Base-by-base conservation (phyloP, 352 stramenopile species). In the Blastocystis sp. region DNA sequence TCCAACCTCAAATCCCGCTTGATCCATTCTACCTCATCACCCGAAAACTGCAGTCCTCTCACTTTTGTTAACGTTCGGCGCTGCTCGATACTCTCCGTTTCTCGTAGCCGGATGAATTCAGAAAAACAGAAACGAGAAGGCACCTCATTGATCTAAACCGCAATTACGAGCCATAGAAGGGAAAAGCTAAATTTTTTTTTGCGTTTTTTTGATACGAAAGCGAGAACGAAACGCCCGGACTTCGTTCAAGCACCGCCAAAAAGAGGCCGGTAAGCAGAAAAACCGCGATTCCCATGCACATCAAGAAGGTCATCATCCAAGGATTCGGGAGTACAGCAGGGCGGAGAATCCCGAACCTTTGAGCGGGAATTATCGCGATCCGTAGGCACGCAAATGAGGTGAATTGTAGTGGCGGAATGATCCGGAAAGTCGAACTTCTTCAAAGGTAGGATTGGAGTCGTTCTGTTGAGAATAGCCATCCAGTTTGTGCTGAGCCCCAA, bases 381-480 rank as follows among this genome's bases (percentile, higher is more conserved):
- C 23, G 88, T 90, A n/a, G 4, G 66, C 45, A 1, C 48, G 71
- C 23, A 53, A 9, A 10, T 53, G 48, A 4, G 0, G 9, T 69
- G 9, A 59, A 14, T 1, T 41, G 59, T 88, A 90, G 96, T 99
- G 52, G n/a, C n/a, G 97, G 97, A 14, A 91, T 96, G 95, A 80
- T 91, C 84, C 34, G 92, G 92, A 56, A 93, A 93, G 86, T 92
- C 90, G 43, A 99, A 99, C 91, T 96, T 99, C 81, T 99, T 99
- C 90, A 95, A 98, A 90, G 88, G 88, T 90, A 48, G 0, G 40
- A 1, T 1, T 21, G 2, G 21, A n/a, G 43, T 53, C 9, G 34
- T 45, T n/a, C 14, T 38, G 21, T 43, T 40, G 38, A 60, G 21
- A 48, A 10, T 76, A 89, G 97, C 97, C 62, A 98, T 99, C 89